Base-by-base conservation (phyloP, 352 stramenopile genomes). In the Globisporangium orthogonon region DNA sequence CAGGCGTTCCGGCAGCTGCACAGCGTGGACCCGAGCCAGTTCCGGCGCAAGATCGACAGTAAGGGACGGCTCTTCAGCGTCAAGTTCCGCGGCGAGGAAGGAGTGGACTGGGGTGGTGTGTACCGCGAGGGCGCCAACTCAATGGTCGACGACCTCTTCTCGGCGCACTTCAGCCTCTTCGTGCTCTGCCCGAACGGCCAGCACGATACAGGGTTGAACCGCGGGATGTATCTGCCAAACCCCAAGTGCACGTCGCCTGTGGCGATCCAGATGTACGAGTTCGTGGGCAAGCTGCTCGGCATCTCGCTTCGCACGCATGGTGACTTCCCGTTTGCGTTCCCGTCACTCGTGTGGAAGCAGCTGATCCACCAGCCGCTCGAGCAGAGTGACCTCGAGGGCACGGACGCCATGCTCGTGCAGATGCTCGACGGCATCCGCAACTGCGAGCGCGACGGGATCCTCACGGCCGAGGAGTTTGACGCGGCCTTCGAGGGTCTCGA, bases 261-360 rank as follows among this genome's bases (percentile, higher is more conserved):
- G 18, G 83, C 86, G 0, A 91, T 90, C 58, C 78, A 95, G 63
- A 98, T 98, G 91, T 97, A 89, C 37, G 78, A 92, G 47, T 98
- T 98, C 67, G 86, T 97, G 4, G 94, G 94, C 14, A 97, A 98
- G 62, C 60, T 98, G 17, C 76, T 98, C 37, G 94, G 94, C 18
- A 95, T 98, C 50, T 96, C 89, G n/a, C 71, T 98, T 30, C 90
- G 94, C 18, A 96, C 91, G 5, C 90, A 88, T 29, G 89, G 93
- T 7, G 92, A 97, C 53, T 94, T 98, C 18, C 89, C 89, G 10
- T 95, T 98, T 45, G 87, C 91, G 51, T 78, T 98, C 23, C 89
- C 91, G 30, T 87, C 91, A 17, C 69, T 98, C 7, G 91, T 98
- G 58, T 98, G 94, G 94, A 98, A 98, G 70, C 72, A 93, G 46